These are phyloP conservation scores for Amanita pallidorosea DNA, from an alignment of 768 basidiomycete genomes.

Conservation along the genomic window DNA sequence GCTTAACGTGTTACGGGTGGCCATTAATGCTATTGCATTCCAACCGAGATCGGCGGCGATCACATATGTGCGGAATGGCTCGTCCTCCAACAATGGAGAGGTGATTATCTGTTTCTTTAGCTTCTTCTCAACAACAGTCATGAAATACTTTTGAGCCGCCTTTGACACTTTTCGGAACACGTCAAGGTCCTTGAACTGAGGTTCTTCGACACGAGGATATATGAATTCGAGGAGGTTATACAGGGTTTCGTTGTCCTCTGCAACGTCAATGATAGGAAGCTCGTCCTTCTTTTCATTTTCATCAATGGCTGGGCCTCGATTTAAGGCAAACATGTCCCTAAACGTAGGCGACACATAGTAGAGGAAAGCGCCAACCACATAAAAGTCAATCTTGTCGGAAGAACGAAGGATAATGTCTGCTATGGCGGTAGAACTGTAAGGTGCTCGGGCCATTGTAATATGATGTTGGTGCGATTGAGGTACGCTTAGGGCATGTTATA, in stretches of 20 bases:
- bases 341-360: constrained; percentile 21
- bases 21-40: constrained; percentile 11
- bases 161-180: neutral
- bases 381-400: constrained; percentile 20
- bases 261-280: constrained; percentile 6
- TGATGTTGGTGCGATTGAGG: no score
- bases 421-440: neutral
- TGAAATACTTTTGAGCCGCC: constrained; percentile 2
- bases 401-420: constrained; percentile 18
- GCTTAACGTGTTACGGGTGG: constrained; percentile 26
- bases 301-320: constrained; percentile 7
- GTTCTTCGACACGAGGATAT: constrained; percentile 2
- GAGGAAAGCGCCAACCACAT: constrained; percentile 16
- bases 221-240: constrained; percentile 6
- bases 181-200: neutral
- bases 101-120: neutral
- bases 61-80: neutral
- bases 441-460: neutral
- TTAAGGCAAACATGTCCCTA: constrained; percentile 18
- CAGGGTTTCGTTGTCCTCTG: constrained; percentile 8
- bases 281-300: constrained; percentile 1
- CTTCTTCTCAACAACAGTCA: constrained; percentile 1
- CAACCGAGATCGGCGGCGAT: neutral
- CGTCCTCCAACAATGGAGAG: neutral
- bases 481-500: no score